Evolutionary conservation across 495 filamentous ascomycete genomes (phyloP).

Genomic region (Opeltia flavorubescens): DNA sequence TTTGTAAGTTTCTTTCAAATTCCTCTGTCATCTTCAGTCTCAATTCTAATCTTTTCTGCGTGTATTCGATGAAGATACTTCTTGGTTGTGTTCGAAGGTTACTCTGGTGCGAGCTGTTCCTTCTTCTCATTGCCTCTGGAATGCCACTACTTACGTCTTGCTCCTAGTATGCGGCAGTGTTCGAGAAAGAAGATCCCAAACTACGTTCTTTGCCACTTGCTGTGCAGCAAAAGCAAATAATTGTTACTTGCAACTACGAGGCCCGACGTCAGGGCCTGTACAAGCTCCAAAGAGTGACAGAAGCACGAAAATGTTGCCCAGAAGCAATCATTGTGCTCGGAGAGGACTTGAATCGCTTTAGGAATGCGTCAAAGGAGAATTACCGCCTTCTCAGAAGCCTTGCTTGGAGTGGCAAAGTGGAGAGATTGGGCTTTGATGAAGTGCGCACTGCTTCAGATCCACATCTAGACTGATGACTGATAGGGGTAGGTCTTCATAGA

Average conservation of each 20-base stretch:
- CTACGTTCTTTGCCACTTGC: constrained; percentile 60
- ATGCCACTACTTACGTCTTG: constrained; percentile 82
- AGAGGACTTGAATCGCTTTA: constrained; percentile 74
- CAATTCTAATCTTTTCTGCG: too few species aligned
- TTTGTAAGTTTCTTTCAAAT: background rate
- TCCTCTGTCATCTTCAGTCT: too few species aligned
- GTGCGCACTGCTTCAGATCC: constrained; percentile 19
- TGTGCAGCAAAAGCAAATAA: constrained; percentile 75
- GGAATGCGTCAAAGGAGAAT: constrained; percentile 69
- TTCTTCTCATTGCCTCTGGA: background rate
- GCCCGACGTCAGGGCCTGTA: constrained; percentile 60
- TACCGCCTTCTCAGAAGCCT: constrained; percentile 54
- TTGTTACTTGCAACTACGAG: constrained; percentile 92
- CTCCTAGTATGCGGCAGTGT: constrained; percentile 64
- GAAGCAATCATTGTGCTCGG: constrained; percentile 75
- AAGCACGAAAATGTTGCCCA: constrained; percentile 68
- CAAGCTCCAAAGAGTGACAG: constrained; percentile 71
- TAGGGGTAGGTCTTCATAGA: constrained; percentile 47
- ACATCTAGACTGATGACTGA: constrained; percentile 5
- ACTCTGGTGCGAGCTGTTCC: background rate
- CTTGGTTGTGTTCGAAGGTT: too few species aligned
- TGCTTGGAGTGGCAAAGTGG: constrained; percentile 60
- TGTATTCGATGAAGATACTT: too few species aligned
- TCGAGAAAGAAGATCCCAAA: constrained; percentile 63
- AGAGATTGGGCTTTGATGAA: constrained; percentile 81